Percentiles rank a stretch among this genome's conserved stretches.
Evolutionary conservation across 169 alveolate species (phyloP).

Genomic region (Plasmodium sp.): DNA sequence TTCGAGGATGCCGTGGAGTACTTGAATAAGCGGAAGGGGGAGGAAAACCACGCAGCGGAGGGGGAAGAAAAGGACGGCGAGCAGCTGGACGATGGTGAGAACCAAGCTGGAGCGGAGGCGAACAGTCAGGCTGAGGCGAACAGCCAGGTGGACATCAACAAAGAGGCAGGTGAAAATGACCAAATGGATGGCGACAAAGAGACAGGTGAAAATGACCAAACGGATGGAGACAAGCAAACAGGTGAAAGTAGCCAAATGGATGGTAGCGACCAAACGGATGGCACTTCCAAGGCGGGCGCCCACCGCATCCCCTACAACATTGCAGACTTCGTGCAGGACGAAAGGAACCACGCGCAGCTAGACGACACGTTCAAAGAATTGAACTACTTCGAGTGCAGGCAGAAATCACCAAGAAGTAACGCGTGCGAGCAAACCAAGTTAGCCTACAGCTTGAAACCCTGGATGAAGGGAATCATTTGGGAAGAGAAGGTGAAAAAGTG

Average conservation of each 20-base stretch:
- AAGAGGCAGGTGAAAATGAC: background rate
- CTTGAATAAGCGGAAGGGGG: slow-evolving; percentile 36
- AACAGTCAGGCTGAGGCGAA: background rate
- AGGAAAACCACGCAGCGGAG: slow-evolving; percentile 1
- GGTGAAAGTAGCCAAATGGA: background rate
- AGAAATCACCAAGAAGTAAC: background rate
- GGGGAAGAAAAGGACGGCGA: background rate
- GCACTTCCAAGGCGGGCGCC: background rate
- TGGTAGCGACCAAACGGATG: background rate
- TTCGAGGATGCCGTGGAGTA: slow-evolving; percentile 36
- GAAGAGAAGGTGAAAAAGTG: slow-evolving; percentile 70
- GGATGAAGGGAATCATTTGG: slow-evolving; percentile 65
- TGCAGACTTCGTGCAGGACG: slow-evolving; percentile 13
- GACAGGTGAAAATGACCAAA: background rate
- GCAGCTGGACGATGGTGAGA: background rate
- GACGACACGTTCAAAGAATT: slow-evolving; percentile 4
- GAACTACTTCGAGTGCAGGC: background rate
- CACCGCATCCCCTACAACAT: background rate
- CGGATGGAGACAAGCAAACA: background rate
- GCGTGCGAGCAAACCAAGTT: slow-evolving; percentile 46
- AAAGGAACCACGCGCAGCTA: background rate
- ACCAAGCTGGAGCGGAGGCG: background rate
- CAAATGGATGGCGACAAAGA: background rate
- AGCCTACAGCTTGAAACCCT: slow-evolving; percentile 71
- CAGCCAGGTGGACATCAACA: background rate